Percentiles rank a stretch among this genome's conserved stretches.
phyloP scores from a whole-genome alignment of 257 asterid species.

The Solanum ossicruentum region DNA sequence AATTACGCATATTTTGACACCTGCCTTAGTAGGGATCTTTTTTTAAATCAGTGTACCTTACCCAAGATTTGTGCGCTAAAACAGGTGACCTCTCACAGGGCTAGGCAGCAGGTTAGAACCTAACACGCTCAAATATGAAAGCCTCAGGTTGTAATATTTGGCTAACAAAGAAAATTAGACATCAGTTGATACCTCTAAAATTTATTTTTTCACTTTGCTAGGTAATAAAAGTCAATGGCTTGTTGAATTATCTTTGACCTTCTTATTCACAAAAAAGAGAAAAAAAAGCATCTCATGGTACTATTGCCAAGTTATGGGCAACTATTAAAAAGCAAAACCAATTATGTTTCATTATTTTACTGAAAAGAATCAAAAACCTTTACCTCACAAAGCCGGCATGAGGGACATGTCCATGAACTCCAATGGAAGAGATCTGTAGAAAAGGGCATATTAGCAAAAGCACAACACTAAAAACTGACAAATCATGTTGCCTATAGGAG shows the following conservation, averaged over 20 bases:
- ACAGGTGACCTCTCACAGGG: neutral
- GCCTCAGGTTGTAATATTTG: neutral
- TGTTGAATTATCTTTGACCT: neutral
- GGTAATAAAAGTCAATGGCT: neutral
- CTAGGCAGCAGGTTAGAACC: neutral
- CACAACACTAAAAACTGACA: neutral
- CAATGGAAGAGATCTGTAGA: constrained; percentile 89
- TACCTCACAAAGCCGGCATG: constrained; percentile 95
- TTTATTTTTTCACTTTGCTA: neutral
- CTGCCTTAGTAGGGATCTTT: neutral
- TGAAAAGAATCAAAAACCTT: constrained; percentile 3
- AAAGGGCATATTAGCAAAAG: constrained; percentile 6
- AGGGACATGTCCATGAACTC: constrained; percentile 98
- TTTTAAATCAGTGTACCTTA: neutral
- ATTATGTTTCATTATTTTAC: neutral
- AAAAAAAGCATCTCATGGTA: neutral
- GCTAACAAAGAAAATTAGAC: neutral
- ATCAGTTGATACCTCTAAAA: neutral
- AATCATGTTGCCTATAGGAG: neutral
- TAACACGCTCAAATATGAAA: neutral
- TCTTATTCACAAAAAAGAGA: neutral
- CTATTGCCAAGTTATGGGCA: neutral
- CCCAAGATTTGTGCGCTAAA: neutral
- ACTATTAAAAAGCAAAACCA: neutral
- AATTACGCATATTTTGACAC: neutral